Evolutionary conservation across 176 grass and related monocot genomes (phyloP), one percentile per base, ranked within the genome.

Genomic region (Aechmea fasciata): DNA sequence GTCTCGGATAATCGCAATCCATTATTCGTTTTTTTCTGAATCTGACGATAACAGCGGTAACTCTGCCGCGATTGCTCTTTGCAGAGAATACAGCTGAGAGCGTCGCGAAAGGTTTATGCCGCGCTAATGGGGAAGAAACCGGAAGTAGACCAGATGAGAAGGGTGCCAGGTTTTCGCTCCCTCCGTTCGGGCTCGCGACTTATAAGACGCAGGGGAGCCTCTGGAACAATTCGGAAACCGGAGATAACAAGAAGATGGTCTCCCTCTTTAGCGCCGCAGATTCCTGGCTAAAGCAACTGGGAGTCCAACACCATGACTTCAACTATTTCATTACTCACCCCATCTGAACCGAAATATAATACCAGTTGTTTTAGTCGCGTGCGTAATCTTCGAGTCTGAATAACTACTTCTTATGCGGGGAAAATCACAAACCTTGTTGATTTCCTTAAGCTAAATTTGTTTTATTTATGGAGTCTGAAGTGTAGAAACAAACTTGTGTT

Each of bases 261-360:
- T 64, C 55, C 69, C 94, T 99, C 77, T 81, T 85, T 54, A 51
- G 54, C 19, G 80, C 87, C 2, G 90, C 94, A 14, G 69, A 87
- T 8, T 90, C 77, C 23, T 99, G 94, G 94, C 84, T 99, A 12
- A 82, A 83, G 71, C 79, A 99, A 69, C 78, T 99, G 17, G 82
- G 80, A 73, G 87, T 85, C 22, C 73, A 85, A 41, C 94, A 99
- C 71, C 79, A 93, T 85, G 94, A 99, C 71, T 99, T 90, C 80
- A 85, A 75, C 67, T 99, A 85, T 73, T 99, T 99, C 80, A 67
- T 75, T 57, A 87, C 83, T 69, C 92, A 96, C 20, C 52, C 11
- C 5, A 41, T 41, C 33, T 41, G 33, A 41, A 41, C 7, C 33
- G 33, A 41, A 41, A 7, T 41, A 41, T 41, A 41, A 23, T 23